Base-by-base conservation (phyloP, 768 basidiomycete species). In the Calocera viscosa region DNA sequence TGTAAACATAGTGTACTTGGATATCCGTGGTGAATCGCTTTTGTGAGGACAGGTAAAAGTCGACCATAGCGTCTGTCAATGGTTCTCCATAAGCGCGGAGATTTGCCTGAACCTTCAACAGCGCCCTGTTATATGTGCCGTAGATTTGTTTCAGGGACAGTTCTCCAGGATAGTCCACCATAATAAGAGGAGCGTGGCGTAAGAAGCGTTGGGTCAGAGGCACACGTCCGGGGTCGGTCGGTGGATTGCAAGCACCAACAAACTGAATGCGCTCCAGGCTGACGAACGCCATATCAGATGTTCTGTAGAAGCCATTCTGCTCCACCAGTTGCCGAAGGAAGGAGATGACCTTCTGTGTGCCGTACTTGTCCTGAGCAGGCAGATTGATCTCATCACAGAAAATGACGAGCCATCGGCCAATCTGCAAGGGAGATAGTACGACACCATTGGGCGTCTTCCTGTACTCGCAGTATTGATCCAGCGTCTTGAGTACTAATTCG, bases 371-470 rank as follows among this genome's bases (percentile, higher is more conserved):
- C 10, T 87, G 82, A 17, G 96, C 93, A 1, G 96, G 96, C 2
- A 99, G 79, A 74, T 99, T 99, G 81, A 99, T 98, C 77, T 99
- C 96, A 75, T 99, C 96, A 75, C 96, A 99, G 80, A 99, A 99
- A n/a, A 99, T 89, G 35, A 99, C 94, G 63, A 99, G 83, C 96
- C 96, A 99, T 53, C 94, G 87, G 30, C 95, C 95, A 69, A 97
- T 93, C 73, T 97, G 94, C 2, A 88, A 78, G 11, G 96, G 96
- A 1, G 96, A 88, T 65, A 99, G 85, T 60, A 97, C 84, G 60
- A 96, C 90, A n/a, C 96, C 96, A 72, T 94, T 98, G 14, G 96
- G 93, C 2, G 96, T 98, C 79, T 98, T 98, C 66, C 94, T 84
- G 74, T 95, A 97, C 78, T 99, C 96, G 79, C 96, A 99, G 74